Percentiles rank a stretch among this genome's conserved stretches.
Conservation (phyloP, 2,329 filamentous ascomycete species). For the Microdochium trichocladiopsis region DNA sequence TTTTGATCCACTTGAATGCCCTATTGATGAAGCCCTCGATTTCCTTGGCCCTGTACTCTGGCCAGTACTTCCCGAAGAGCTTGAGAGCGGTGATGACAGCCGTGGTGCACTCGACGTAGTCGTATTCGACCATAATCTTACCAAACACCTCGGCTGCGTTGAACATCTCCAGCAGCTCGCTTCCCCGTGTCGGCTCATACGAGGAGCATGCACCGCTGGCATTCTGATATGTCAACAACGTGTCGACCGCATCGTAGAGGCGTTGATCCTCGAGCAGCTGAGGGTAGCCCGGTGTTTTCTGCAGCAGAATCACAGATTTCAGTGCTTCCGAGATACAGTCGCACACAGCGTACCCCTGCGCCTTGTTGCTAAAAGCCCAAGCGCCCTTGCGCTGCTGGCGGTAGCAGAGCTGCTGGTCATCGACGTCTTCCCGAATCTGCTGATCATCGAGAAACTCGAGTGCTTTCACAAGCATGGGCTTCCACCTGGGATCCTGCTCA, state of each 20-base stretch:
- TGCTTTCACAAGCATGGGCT: conserved; percentile 74
- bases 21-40: conserved; percentile 66
- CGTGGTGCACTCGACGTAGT: conserved; percentile 96
- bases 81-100: conserved; percentile 84
- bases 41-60: conserved; percentile 69
- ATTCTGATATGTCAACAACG: conserved; percentile 88
- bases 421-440: conserved; percentile 79
- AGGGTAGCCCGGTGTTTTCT: conserved; percentile 71
- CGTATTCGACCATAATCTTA: conserved; percentile 96
- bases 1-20: conserved; percentile 78
- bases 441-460: conserved; percentile 83
- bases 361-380: conserved; percentile 91
- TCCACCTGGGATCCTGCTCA: conserved; percentile 69
- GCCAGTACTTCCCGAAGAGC: conserved; percentile 75
- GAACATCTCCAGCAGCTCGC: conserved; percentile 71
- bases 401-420: conserved; percentile 74
- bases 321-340: conserved; percentile 91
- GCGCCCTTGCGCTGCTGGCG: conserved; percentile 86
- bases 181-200: conserved; percentile 79
- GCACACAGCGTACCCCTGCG: conserved; percentile 90
- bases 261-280: conserved; percentile 67
- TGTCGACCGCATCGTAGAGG: conserved; percentile 83
- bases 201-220: conserved; percentile 77
- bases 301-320: conserved; percentile 78
- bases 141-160: conserved; percentile 97